phyloP scores from a whole-genome alignment of 2,329 filamentous ascomycete genomes.

The Pseudocercospora pini-densiflorae region DNA sequence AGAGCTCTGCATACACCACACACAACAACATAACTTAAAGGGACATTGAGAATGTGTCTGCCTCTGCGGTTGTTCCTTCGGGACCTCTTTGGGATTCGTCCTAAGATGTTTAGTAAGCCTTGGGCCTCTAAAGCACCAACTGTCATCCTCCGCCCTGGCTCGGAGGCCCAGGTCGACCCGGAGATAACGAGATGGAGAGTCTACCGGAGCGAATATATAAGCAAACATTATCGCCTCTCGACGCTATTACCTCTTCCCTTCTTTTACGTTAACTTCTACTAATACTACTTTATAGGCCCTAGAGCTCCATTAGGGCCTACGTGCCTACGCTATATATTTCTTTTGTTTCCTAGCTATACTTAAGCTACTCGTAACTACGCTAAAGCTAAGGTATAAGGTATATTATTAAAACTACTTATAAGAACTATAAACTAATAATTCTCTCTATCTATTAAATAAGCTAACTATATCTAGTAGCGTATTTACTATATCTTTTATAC shows the following conservation, averaged over 20 bases:
- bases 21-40: slow-evolving; percentile 5
- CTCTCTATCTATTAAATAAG: neutral
- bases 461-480: neutral
- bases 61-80: neutral
- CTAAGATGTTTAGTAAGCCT: neutral
- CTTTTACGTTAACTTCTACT: neutral
- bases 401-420: neutral
- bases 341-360: neutral
- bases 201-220: neutral
- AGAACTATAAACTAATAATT: too few relatives aligned
- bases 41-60: neutral
- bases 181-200: neutral
- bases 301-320: neutral
- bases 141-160: neutral
- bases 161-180: neutral
- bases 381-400: neutral
- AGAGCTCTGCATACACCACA: neutral
- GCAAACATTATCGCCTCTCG: neutral
- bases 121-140: neutral
- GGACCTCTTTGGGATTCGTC: neutral
- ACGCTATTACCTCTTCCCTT: neutral
- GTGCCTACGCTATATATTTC: neutral
- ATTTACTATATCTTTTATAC: neutral
- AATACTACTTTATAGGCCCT: neutral
- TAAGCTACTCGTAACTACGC: neutral